A percentile compares a stretch with the other conserved stretches of the same genome.
phyloP scores from a whole-genome alignment of 164 flowering plant species.

The Nelumbo lutea region DNA sequence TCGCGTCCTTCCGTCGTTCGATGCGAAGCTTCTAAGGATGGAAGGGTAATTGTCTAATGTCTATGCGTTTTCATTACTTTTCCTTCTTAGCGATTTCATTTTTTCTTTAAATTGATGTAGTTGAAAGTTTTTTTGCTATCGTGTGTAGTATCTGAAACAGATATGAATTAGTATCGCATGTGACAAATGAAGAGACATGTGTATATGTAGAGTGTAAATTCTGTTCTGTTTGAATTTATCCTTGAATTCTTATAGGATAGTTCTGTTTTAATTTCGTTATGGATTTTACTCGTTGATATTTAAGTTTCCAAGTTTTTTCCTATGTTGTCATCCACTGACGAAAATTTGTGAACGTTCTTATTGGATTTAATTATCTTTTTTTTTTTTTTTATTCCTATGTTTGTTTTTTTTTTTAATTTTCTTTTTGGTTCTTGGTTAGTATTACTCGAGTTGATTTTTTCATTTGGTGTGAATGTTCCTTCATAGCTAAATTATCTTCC shows the following conservation, averaged over 20 bases:
- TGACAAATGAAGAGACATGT: too few relatives aligned
- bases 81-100: background rate
- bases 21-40: slow-evolving; percentile 50
- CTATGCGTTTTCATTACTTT: background rate
- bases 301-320: too few relatives aligned
- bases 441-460: background rate
- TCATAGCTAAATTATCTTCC: background rate
- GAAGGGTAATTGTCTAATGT: slow-evolving; percentile 44
- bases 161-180: too few relatives aligned
- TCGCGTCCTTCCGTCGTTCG: slow-evolving; percentile 43
- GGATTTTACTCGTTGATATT: background rate
- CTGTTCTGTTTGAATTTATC: background rate
- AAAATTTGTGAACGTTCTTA: background rate
- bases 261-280: background rate
- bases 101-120: background rate
- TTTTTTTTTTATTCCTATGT: background rate
- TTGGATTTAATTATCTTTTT: background rate
- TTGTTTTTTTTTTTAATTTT: background rate
- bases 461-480: background rate
- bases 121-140: background rate
- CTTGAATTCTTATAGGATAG: background rate
- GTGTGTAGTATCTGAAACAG: background rate
- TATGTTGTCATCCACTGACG: background rate
- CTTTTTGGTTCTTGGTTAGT: background rate
- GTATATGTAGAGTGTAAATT: background rate